Conservation (phyloP, 176 grass and related monocot genomes). For the Echinochloa phyllopogon region DNA sequence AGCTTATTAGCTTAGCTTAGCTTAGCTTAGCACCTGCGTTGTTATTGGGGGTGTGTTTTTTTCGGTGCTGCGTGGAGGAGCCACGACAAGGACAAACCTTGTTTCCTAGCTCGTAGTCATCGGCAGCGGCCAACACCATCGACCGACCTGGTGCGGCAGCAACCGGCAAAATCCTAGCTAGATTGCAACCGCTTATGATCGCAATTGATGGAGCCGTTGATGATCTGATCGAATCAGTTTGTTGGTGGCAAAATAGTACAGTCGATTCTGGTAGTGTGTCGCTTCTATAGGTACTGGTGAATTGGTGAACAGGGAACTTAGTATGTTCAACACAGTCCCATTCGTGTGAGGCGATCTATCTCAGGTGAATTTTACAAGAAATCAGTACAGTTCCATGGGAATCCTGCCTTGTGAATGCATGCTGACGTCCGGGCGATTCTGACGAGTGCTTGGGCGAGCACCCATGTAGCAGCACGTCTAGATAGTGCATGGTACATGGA, state of each 20-base stretch:
- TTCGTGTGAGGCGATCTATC: background rate
- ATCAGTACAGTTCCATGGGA: background rate
- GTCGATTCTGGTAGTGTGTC: background rate
- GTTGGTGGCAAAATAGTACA: background rate
- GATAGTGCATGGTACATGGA: background rate
- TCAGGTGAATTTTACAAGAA: background rate
- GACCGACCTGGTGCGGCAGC: background rate
- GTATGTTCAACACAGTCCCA: background rate
- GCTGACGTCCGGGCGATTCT: background rate
- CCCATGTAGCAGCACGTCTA: background rate
- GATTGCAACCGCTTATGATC: background rate
- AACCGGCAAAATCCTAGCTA: constrained; percentile 17
- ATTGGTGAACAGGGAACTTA: no score
- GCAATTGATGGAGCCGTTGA: background rate
- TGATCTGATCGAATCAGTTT: background rate
- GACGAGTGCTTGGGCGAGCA: background rate
- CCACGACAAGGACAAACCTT: constrained; percentile 58
- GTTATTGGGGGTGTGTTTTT: background rate
- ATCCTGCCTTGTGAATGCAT: background rate
- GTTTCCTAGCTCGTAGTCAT: constrained; percentile 28
- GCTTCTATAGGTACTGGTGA: background rate
- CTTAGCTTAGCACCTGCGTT: constrained; percentile 29
- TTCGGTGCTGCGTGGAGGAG: constrained; percentile 48
- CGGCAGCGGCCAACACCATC: background rate
- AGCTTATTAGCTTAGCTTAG: background rate